phyloP scores from a whole-genome alignment of 768 basidiomycete genomes.

The Boletus bicolor region DNA sequence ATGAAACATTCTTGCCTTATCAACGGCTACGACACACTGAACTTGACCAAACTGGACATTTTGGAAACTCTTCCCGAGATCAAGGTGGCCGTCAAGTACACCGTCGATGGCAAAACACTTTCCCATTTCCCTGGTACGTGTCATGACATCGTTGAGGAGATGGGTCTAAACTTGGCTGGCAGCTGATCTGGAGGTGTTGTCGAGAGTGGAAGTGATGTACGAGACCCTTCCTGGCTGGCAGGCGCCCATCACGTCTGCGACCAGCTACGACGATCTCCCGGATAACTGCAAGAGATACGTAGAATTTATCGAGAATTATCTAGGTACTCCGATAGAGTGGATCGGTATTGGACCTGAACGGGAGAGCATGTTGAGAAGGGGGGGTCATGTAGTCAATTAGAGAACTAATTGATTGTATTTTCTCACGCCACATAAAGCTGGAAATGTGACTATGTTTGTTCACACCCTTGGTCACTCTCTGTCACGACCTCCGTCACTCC shows the following conservation, averaged over 20 bases:
- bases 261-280: conserved; percentile 72
- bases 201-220: conserved; percentile 80
- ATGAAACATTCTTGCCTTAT: conserved; percentile 89
- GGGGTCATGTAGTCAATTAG: conserved; percentile 21
- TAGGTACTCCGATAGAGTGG: conserved; percentile 79
- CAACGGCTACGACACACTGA: conserved; percentile 93
- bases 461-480: conserved; percentile 26
- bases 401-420: background rate
- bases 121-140: conserved; percentile 81
- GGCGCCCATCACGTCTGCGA: conserved; percentile 61
- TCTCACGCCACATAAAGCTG: conserved; percentile 25
- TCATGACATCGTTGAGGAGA: background rate
- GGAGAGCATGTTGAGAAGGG: conserved; percentile 63
- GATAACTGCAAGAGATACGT: conserved; percentile 84
- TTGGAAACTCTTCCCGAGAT: conserved; percentile 83
- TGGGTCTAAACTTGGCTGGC: background rate
- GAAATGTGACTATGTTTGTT: conserved; percentile 24
- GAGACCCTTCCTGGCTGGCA: conserved; percentile 92
- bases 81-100: conserved; percentile 82
- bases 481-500: conserved; percentile 36
- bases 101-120: conserved; percentile 72
- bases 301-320: conserved; percentile 75
- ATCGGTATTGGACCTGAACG: conserved; percentile 90
- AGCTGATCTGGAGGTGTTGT: conserved; percentile 86
- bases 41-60: conserved; percentile 95